Conservation (phyloP, 1,284 basidiomycete genomes). For the Waitea zeae region DNA sequence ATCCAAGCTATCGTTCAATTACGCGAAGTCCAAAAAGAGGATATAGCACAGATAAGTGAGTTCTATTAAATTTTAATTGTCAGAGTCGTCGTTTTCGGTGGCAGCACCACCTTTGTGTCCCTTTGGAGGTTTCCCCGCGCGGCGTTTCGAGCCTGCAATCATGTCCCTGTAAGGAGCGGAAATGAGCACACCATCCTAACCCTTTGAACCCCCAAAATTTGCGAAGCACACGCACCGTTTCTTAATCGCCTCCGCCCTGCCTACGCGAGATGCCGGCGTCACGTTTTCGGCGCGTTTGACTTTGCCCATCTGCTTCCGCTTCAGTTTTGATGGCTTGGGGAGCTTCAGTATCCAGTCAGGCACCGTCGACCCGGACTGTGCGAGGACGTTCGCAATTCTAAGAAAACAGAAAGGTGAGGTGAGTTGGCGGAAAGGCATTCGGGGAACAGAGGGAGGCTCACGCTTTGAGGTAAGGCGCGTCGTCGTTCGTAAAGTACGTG, state of each 20-base stretch:
- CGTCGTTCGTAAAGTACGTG: conserved; percentile 92
- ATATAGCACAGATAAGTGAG: too few relatives aligned
- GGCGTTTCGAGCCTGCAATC: conserved; percentile 52
- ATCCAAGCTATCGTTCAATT: too few relatives aligned
- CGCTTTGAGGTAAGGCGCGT: conserved; percentile 84
- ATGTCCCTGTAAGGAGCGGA: conserved; percentile 34
- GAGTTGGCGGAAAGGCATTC: conserved; percentile 4
- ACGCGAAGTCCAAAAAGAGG: too few relatives aligned
- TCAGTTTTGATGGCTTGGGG: conserved; percentile 79
- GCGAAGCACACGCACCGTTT: too few relatives aligned
- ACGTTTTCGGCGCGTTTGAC: conserved; percentile 65
- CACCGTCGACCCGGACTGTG: conserved; percentile 77
- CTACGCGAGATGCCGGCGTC: conserved; percentile 55
- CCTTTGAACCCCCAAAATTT: background rate
- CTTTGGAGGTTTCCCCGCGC: too few relatives aligned
- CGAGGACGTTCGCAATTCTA: conserved; percentile 89
- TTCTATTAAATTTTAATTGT: too few relatives aligned
- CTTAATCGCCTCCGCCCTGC: conserved; percentile 54
- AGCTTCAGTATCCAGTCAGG: conserved; percentile 84
- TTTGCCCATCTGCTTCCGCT: conserved; percentile 72
- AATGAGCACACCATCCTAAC: conserved; percentile 5
- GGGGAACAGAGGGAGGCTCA: conserved; percentile 15
- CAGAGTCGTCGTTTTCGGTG: too few relatives aligned
- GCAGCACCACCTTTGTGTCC: too few relatives aligned
- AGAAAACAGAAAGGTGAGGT: conserved; percentile 5